These are phyloP conservation scores for Danielia reshetovae DNA, from an alignment of 805 yeast genomes.

Conservation along the genomic window DNA sequence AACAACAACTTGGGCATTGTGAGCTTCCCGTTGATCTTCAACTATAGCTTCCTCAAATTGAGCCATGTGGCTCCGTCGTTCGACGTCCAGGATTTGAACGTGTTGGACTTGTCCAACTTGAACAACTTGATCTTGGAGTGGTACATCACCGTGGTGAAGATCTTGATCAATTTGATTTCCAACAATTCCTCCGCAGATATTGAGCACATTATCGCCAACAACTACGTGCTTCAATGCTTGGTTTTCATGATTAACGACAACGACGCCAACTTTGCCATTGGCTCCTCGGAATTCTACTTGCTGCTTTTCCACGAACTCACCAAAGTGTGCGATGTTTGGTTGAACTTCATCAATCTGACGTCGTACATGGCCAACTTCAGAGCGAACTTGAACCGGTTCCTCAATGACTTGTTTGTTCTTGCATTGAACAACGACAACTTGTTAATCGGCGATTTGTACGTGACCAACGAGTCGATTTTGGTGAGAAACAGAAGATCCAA, in stretches of 20 bases:
- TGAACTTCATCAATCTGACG: slow-evolving; percentile 13
- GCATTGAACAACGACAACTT: slow-evolving; percentile 7
- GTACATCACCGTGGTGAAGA: slow-evolving; percentile 42
- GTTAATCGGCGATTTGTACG: slow-evolving; percentile 2
- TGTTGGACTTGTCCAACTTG: slow-evolving; percentile 22
- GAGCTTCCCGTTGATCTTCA: slow-evolving; percentile 46
- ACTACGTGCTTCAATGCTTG: slow-evolving; percentile 26
- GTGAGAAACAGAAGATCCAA: slow-evolving; percentile 5
- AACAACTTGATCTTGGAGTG: slow-evolving; percentile 42
- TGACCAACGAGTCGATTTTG: slow-evolving; percentile 8
- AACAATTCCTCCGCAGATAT: background rate
- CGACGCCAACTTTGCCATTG: slow-evolving; percentile 4
- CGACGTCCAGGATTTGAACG: slow-evolving; percentile 16
- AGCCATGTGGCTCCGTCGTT: slow-evolving; percentile 8
- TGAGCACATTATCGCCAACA: slow-evolving; percentile 6
- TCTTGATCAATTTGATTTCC: slow-evolving; percentile 29
- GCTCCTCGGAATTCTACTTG: slow-evolving; percentile 19
- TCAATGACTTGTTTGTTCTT: slow-evolving; percentile 11
- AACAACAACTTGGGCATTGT: slow-evolving; percentile 52
- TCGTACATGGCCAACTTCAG: slow-evolving; percentile 12
- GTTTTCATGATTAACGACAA: slow-evolving; percentile 19
- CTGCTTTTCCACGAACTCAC: slow-evolving; percentile 13
- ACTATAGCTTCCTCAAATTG: slow-evolving; percentile 27
- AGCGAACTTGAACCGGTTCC: slow-evolving; percentile 12
- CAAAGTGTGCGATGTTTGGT: slow-evolving; percentile 20